Conservation (phyloP, 73 alveolate genomes). For the Blepharisma japonicum region DNA sequence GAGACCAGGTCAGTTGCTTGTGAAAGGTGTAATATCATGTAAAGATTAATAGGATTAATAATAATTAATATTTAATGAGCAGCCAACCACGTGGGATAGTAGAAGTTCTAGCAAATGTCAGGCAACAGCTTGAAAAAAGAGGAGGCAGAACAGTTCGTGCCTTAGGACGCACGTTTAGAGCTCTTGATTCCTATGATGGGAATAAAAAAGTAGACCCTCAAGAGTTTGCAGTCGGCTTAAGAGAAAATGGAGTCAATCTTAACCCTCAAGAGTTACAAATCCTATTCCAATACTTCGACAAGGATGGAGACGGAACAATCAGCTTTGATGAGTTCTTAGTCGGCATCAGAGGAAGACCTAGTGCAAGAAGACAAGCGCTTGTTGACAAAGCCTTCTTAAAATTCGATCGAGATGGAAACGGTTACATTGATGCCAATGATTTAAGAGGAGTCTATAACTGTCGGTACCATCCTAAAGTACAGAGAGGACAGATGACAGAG, state of each 20-base stretch:
- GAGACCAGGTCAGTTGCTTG: too few relatives aligned
- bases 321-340: slow-evolving; percentile 87
- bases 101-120: slow-evolving; percentile 51
- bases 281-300: slow-evolving; percentile 70
- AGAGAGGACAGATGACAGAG: slow-evolving; percentile 91
- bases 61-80: too few relatives aligned
- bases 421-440: slow-evolving; percentile 83
- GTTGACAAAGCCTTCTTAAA: slow-evolving; percentile 90
- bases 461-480: slow-evolving; percentile 86
- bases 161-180: slow-evolving; percentile 83
- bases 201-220: slow-evolving; percentile 82
- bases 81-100: slow-evolving; percentile 12
- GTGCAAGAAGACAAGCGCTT: slow-evolving; percentile 81
- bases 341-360: slow-evolving; percentile 88
- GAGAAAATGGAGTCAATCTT: slow-evolving; percentile 84
- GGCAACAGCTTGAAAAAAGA: slow-evolving; percentile 54
- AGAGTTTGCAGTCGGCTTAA: slow-evolving; percentile 86
- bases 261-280: slow-evolving; percentile 81
- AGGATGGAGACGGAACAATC: slow-evolving; percentile 78
- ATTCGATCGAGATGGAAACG: slow-evolving; percentile 91
- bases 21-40: too few relatives aligned
- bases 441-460: slow-evolving; percentile 86
- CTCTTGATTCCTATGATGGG: slow-evolving; percentile 83
- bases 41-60: too few relatives aligned
- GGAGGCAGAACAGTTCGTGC: slow-evolving; percentile 81